These are phyloP conservation scores for Rutstroemia sp. DNA, from an alignment of 2,329 filamentous ascomycete species.

Conservation along the genomic window DNA sequence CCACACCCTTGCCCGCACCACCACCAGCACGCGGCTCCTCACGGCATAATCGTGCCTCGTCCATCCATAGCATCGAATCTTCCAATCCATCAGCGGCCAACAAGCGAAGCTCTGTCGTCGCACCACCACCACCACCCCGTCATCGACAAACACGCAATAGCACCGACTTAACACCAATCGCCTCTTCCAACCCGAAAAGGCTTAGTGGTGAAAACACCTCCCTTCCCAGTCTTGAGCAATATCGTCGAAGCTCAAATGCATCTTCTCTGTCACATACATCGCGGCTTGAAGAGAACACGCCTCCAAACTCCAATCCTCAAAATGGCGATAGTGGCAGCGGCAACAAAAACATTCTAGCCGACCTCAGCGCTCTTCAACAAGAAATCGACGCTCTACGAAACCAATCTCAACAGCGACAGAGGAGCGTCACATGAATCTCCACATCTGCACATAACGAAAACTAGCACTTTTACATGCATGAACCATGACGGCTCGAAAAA, in stretches of 20 bases:
- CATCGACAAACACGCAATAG: constrained; percentile 33
- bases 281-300: constrained; percentile 21
- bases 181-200: constrained; percentile 14
- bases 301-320: constrained; percentile 17
- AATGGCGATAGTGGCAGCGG: constrained; percentile 31
- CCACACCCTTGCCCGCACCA: constrained; percentile 33
- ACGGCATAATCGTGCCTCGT: constrained; percentile 18
- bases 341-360: constrained; percentile 57
- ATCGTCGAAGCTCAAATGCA: constrained; percentile 17
- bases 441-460: neutral
- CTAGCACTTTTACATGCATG: neutral
- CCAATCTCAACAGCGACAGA: constrained; percentile 24
- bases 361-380: constrained; percentile 62
- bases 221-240: constrained; percentile 19
- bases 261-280: constrained; percentile 17
- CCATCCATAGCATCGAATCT: constrained; percentile 22
- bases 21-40: constrained; percentile 31
- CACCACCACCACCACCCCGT: constrained; percentile 33
- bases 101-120: constrained; percentile 23
- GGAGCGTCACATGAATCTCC: constrained; percentile 4
- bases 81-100: neutral
- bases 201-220: constrained; percentile 21
- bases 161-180: constrained; percentile 16
- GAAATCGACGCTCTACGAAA: constrained; percentile 64
- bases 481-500: neutral